A percentile compares a stretch with the other conserved stretches of the same genome.
Conservation (phyloP, 1,139 yeast species). For the Debaryomyces coudertii region DNA sequence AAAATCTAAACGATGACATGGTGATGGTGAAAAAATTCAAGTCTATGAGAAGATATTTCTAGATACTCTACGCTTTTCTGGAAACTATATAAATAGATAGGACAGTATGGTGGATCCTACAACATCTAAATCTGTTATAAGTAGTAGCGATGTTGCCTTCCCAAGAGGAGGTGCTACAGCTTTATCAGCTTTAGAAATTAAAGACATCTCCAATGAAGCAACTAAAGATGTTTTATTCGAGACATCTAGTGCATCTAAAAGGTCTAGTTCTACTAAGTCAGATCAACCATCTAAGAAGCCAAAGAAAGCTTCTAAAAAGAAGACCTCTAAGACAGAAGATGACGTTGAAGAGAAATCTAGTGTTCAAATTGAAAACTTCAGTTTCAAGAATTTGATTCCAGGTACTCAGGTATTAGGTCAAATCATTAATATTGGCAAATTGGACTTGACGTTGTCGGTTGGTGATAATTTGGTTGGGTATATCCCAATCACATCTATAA, state of each 20-base stretch:
- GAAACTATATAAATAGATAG: slow-evolving; percentile 2
- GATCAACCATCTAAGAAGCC: slow-evolving; percentile 31
- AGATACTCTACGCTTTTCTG: neutral
- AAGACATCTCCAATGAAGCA: slow-evolving; percentile 92
- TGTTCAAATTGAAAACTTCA: slow-evolving; percentile 60
- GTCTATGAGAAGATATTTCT: neutral
- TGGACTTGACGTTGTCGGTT: slow-evolving; percentile 69
- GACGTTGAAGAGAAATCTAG: slow-evolving; percentile 29
- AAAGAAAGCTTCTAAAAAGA: slow-evolving; percentile 42
- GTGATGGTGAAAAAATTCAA: slow-evolving; percentile 3
- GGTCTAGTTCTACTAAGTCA: slow-evolving; percentile 29
- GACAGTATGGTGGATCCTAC: slow-evolving; percentile 21
- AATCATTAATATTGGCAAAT: slow-evolving; percentile 57
- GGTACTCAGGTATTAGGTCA: slow-evolving; percentile 83
- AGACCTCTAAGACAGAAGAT: slow-evolving; percentile 28
- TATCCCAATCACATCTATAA: slow-evolving; percentile 75
- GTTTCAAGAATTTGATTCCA: slow-evolving; percentile 61
- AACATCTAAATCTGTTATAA: slow-evolving; percentile 22
- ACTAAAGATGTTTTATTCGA: slow-evolving; percentile 83
- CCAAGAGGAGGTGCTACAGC: slow-evolving; percentile 96
- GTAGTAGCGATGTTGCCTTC: slow-evolving; percentile 69
- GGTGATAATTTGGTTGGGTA: slow-evolving; percentile 86
- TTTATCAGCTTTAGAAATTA: slow-evolving; percentile 85
- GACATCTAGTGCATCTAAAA: slow-evolving; percentile 37
- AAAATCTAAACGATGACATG: slow-evolving; percentile 9